Evolutionary conservation across 2,329 filamentous ascomycete genomes (phyloP), one percentile per base, ranked within the genome.

Genomic region (Pseudocercospora crystallina): DNA sequence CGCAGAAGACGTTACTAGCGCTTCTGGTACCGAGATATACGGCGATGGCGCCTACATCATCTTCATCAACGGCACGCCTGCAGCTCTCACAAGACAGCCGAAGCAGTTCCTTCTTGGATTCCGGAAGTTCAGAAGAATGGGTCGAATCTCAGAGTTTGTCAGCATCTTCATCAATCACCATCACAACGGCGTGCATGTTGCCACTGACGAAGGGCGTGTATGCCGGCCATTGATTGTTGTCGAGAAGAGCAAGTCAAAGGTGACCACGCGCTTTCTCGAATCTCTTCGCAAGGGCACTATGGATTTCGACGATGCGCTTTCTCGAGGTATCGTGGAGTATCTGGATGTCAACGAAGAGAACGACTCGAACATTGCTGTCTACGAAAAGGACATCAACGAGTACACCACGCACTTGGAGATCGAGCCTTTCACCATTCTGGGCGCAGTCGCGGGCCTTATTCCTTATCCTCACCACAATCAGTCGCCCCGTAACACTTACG

Each of bases 391-490:
- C 53, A 89, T 97, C 58, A 86, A 84, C 13, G 81, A 84, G 55
- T 84, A 85, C 47, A 95, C 90, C 0, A 99, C 94, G 0, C 95
- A 99, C 73, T 77, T 97, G 53, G 94, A 99, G 71, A 97, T 99
- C 56, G 94, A 99, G 68, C 95, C 95, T 0, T 99, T 99, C 67
- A 99, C 94, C 1, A 86, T 99, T 43, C 81, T 99, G 11, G 94
- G 94, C 20, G 94, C 94, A 40, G 94, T 99, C 20, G 94, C 94
- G 34, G 94, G 94, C 37, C 78, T 99, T 33, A 99, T 99, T 68
- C 94, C 94, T 4, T 99, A 97, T 66, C 94, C 94, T 8, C 94
- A 99, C 70, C 94, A 99, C 77, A 99, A 99, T 72, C 94, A 99
- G 71, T 99, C 95, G 12, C 94, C 94, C 8, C 82, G 94, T 79